Evolutionary conservation across 2,329 filamentous ascomycete species (phyloP), one percentile per base, ranked within the genome.

Genomic region (Botrytis pseudocinerea): DNA sequence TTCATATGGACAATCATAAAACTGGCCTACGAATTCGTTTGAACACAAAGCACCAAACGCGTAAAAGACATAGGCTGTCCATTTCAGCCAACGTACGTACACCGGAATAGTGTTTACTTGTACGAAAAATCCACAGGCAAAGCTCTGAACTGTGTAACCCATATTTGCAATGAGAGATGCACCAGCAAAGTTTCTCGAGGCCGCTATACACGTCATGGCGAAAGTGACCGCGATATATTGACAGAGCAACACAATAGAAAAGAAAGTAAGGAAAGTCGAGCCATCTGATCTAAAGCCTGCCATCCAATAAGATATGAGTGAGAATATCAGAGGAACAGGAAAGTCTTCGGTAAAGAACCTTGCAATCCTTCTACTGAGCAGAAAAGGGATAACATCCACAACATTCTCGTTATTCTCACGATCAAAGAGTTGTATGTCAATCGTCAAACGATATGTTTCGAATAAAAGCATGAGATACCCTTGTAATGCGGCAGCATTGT

Each of bases 71-170:
- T 90, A 91, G 1, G 88, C 87, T 38, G 86, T 85, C 84, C 89
- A 92, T 79, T 93, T 94, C 2, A 92, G 83, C 92, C 92, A 95
- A 72, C 92, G 86, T n/a, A 93, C 88, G 77, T 94, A 95, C 1
- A 94, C 84, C 0, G 92, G 91, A 5, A 95, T 92, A 8, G 90
- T 89, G 70, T 92, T 89, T 18, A 86, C 85, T 80, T 94, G 92
- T 22, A 94, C 89, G 76, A 95, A 94, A 80, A 91, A 94, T 1
- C 92, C 92, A 75, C 92, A 93, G 0, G 90, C 90, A 83, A 94
- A 89, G 2, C 88, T 91, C 79, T 95, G 92, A 32, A 94, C 76
- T 0, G 92, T 95, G 77, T 90, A 94, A 0, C 86, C 87, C 65
- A 94, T 82, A 77, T 95, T 95, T 16, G 89, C 91, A 64, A 93